Conservation (phyloP, 805 yeast species). For the Suhomyces xylopsoci region DNA sequence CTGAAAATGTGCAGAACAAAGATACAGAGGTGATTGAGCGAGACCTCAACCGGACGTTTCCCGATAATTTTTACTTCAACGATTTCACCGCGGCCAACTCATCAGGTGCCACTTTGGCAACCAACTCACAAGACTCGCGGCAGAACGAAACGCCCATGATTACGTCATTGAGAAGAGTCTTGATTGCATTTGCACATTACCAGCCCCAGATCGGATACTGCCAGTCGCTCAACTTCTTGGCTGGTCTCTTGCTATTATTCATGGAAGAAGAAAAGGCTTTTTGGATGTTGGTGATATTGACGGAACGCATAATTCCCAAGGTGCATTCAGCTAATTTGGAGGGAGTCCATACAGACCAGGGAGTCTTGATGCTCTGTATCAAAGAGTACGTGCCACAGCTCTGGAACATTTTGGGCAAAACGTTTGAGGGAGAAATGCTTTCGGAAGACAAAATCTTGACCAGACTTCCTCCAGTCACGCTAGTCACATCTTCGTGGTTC, state of each 20-base stretch:
- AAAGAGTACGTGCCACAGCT: conserved; percentile 79
- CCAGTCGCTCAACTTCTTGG: conserved; percentile 89
- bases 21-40: conserved; percentile 93
- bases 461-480: conserved; percentile 83
- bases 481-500: conserved; percentile 96
- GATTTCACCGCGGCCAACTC: conserved; percentile 19
- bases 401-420: conserved; percentile 55
- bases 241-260: conserved; percentile 79
- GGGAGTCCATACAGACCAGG: conserved; percentile 94
- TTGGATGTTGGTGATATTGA: conserved; percentile 93
- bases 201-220: conserved; percentile 94
- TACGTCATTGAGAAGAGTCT: conserved; percentile 70
- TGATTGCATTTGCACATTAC: conserved; percentile 78
- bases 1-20: conserved; percentile 52
- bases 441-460: conserved; percentile 54
- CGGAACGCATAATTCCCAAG: conserved; percentile 83
- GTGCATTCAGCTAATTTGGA: conserved; percentile 87
- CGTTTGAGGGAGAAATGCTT: conserved; percentile 37
- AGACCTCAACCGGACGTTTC: conserved; percentile 90
- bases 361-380: conserved; percentile 83
- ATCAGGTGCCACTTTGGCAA: conserved; percentile 1
- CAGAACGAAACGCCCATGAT: conserved; percentile 61
- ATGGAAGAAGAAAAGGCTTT: conserved; percentile 88
- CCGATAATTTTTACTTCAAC: conserved; percentile 84
- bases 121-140: not conserved